Evolutionary conservation across 768 basidiomycete species (phyloP).

Genomic region (Boletus sp.): DNA sequence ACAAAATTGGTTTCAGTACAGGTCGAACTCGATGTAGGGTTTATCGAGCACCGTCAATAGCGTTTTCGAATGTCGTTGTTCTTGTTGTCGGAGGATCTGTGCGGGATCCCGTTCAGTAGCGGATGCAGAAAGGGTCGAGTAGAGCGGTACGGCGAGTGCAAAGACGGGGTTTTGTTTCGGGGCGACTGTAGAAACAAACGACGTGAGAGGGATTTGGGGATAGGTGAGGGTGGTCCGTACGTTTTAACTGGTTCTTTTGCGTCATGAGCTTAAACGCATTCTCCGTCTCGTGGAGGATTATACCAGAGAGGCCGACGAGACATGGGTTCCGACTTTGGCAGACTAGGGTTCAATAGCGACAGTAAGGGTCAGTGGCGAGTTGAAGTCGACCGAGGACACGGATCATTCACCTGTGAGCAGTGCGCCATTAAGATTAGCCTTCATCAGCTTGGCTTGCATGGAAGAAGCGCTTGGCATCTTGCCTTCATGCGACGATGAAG

Average conservation of each 20-base stretch:
- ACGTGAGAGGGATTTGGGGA: not conserved
- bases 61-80: too few relatives aligned
- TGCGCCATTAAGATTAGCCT: slow-evolving; percentile 87
- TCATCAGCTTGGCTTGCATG: slow-evolving; percentile 84
- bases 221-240: slow-evolving; percentile 35
- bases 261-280: slow-evolving; percentile 52
- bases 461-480: slow-evolving; percentile 52
- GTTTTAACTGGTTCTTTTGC: slow-evolving; percentile 60
- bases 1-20: slow-evolving; percentile 84
- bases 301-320: slow-evolving; percentile 28
- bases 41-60: too few relatives aligned
- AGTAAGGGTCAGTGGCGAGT: too few relatives aligned
- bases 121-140: slow-evolving; percentile 47
- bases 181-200: slow-evolving; percentile 46
- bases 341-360: slow-evolving; percentile 42
- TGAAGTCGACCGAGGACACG: not conserved
- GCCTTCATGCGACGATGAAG: slow-evolving; percentile 24
- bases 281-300: too few relatives aligned
- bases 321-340: slow-evolving; percentile 73
- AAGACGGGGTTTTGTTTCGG: slow-evolving; percentile 81
- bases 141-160: slow-evolving; percentile 67
- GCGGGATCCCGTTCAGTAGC: slow-evolving; percentile 24
- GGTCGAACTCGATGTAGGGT: slow-evolving; percentile 48
- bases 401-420: slow-evolving; percentile 61
- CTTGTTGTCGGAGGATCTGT: too few relatives aligned